Percentiles rank a stretch among this genome's conserved stretches.
Conservation (phyloP, 108 stramenopile genomes). For the Conticribra guillardii region DNA sequence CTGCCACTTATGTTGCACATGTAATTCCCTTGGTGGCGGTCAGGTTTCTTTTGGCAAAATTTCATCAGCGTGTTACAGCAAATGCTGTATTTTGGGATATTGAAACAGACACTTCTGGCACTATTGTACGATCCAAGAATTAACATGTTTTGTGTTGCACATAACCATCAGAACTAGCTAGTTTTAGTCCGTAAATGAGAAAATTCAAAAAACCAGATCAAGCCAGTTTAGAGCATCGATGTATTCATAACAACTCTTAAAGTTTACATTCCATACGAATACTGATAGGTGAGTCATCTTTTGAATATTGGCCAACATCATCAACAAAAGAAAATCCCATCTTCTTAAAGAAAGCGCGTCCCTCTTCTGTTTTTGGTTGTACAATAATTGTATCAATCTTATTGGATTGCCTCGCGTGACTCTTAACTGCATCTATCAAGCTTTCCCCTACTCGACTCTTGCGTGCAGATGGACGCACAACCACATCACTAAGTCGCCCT, state of each 20-base stretch:
- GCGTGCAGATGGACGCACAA: slow-evolving; percentile 66
- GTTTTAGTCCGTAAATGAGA: too few species aligned
- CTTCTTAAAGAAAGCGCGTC: slow-evolving; percentile 53
- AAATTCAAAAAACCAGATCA: neutral
- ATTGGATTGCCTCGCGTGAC: slow-evolving; percentile 35
- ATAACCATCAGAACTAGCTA: too few species aligned
- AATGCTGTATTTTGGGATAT: too few species aligned
- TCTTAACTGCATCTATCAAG: slow-evolving; percentile 51
- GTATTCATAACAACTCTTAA: too few species aligned
- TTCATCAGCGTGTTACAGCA: too few species aligned
- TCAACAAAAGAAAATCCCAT: slow-evolving; percentile 56
- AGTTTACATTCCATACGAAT: slow-evolving; percentile 49
- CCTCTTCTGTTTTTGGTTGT: slow-evolving; percentile 42
- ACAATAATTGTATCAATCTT: slow-evolving; percentile 42
- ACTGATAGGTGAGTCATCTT: slow-evolving; percentile 25
- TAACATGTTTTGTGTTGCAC: too few species aligned
- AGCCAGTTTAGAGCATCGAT: too few species aligned
- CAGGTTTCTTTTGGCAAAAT: too few species aligned
- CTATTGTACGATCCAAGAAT: too few species aligned
- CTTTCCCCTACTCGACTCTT: slow-evolving; percentile 37
- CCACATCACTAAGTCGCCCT: slow-evolving; percentile 63
- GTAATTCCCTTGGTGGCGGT: too few species aligned
- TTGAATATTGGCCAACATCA: slow-evolving; percentile 6
- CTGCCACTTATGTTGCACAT: too few species aligned
- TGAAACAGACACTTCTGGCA: too few species aligned